A percentile compares a stretch with the other conserved stretches of the same genome.
Evolutionary conservation across 2,329 filamentous ascomycete genomes (phyloP).

Genomic region (Xylariaceae sp.): DNA sequence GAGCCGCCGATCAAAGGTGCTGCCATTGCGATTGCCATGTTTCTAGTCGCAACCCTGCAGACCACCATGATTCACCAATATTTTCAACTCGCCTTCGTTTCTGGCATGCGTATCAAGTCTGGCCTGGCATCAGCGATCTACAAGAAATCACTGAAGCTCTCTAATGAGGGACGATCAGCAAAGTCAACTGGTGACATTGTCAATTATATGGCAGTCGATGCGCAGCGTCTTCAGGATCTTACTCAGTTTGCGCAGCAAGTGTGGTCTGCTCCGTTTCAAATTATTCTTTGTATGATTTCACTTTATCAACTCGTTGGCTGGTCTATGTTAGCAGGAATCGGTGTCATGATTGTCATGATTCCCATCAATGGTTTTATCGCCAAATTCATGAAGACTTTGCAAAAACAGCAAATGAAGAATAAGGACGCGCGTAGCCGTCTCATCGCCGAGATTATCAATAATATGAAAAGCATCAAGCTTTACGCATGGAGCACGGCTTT

Average conservation of each 20-base stretch:
- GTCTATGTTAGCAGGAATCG: slow-evolving; percentile 94
- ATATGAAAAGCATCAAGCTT: slow-evolving; percentile 99
- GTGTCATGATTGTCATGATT: slow-evolving; percentile 95
- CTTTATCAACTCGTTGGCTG: slow-evolving; percentile 91
- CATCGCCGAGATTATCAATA: slow-evolving; percentile 97
- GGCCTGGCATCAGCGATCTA: slow-evolving; percentile 89
- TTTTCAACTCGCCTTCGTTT: slow-evolving; percentile 91
- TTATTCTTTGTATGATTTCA: slow-evolving; percentile 90
- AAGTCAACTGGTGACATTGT: slow-evolving; percentile 98
- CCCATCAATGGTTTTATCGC: slow-evolving; percentile 92
- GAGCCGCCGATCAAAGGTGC: slow-evolving; percentile 81
- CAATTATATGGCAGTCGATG: slow-evolving; percentile 98
- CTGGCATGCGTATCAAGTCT: slow-evolving; percentile 94
- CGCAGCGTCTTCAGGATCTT: slow-evolving; percentile 88
- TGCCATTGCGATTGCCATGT: slow-evolving; percentile 89
- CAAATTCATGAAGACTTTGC: slow-evolving; percentile 86
- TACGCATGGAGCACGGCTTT: slow-evolving; percentile 98
- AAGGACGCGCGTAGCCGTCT: slow-evolving; percentile 90
- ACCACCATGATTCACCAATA: slow-evolving; percentile 94
- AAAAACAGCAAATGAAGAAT: slow-evolving; percentile 98
- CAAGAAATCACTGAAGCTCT: slow-evolving; percentile 81
- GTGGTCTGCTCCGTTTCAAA: slow-evolving; percentile 97
- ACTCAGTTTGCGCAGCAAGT: slow-evolving; percentile 93
- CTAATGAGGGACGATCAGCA: slow-evolving; percentile 82
- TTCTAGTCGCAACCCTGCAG: slow-evolving; percentile 77